Percentiles rank a stretch among this genome's conserved stretches.
These are phyloP conservation scores for Fraxinus sp. DNA, from an alignment of 305 asterid genomes.

Conservation along the genomic window DNA sequence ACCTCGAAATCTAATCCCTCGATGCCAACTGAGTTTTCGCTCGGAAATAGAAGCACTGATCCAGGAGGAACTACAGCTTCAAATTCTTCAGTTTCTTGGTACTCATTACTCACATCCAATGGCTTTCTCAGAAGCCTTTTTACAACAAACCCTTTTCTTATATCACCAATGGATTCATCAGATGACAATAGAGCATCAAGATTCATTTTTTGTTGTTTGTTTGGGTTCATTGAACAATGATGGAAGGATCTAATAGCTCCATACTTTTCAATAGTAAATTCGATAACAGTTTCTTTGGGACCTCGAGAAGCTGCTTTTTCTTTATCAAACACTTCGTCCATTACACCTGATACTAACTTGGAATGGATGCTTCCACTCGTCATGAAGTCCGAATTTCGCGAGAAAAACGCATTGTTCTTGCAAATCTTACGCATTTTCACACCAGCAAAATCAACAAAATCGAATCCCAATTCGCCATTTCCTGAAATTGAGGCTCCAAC, in stretches of 20 bases:
- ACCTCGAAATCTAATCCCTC: constrained; percentile 49
- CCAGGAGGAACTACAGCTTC: constrained; percentile 55
- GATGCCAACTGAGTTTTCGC: constrained; percentile 52
- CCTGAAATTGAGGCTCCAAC: constrained; percentile 10
- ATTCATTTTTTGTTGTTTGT: constrained; percentile 16
- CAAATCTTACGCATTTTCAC: constrained; percentile 12
- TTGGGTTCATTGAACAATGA: background rate
- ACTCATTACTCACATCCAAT: constrained; percentile 28
- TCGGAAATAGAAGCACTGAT: constrained; percentile 76
- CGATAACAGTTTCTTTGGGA: constrained; percentile 18
- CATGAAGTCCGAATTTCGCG: background rate
- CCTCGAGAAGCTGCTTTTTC: constrained; percentile 9
- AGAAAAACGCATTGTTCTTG: background rate
- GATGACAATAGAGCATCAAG: constrained; percentile 42
- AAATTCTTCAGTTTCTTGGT: constrained; percentile 56
- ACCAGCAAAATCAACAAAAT: background rate
- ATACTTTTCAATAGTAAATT: constrained; percentile 46
- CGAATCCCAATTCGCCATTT: background rate
- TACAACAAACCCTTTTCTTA: constrained; percentile 54
- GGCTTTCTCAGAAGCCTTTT: constrained; percentile 41
- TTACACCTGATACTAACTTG: background rate
- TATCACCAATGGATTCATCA: constrained; percentile 23
- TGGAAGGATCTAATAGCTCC: constrained; percentile 39
- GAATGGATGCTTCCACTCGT: background rate
- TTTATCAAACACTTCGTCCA: background rate